Evolutionary conservation across 225 moss, liverwort and hornwort species (phyloP).

Genomic region (Bryum argenteum): DNA sequence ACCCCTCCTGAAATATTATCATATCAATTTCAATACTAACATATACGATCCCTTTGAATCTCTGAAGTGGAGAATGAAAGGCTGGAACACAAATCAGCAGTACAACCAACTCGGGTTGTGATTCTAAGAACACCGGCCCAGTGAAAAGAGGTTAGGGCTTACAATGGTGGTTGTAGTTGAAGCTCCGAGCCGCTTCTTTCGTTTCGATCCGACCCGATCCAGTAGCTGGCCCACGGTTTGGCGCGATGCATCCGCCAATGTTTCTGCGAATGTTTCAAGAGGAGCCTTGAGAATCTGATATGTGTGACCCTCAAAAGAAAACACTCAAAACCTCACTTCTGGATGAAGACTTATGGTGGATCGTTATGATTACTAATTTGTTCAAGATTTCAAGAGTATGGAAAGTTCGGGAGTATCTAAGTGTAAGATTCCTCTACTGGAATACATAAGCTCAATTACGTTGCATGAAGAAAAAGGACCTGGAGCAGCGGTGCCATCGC

Average conservation of each 20-base stretch:
- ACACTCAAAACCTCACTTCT: conserved; percentile 1
- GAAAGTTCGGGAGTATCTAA: too few relatives aligned
- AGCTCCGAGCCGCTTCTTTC: conserved; percentile 49
- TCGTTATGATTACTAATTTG: too few relatives aligned
- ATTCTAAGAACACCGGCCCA: neutral
- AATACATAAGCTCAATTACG: conserved; percentile 4
- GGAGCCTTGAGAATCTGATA: neutral
- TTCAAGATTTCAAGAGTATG: too few relatives aligned
- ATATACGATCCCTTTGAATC: neutral
- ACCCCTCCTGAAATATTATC: conserved; percentile 40
- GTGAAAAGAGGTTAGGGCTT: conserved; percentile 13
- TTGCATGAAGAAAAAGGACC: conserved; percentile 26
- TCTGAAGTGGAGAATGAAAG: neutral
- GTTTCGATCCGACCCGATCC: conserved; percentile 56
- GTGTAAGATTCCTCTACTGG: neutral
- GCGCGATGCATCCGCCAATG: conserved; percentile 66
- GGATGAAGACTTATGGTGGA: too few relatives aligned
- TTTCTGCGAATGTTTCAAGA: conserved; percentile 35
- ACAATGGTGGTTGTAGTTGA: conserved; percentile 37
- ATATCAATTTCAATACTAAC: conserved; percentile 18
- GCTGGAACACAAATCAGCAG: neutral
- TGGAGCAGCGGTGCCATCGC: conserved; percentile 51
- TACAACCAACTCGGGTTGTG: conserved; percentile 15
- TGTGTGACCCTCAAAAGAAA: conserved; percentile 1
- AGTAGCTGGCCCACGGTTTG: conserved; percentile 58